Evolutionary conservation across 2,329 filamentous ascomycete genomes (phyloP).

Genomic region (Canariomyces notabilis): DNA sequence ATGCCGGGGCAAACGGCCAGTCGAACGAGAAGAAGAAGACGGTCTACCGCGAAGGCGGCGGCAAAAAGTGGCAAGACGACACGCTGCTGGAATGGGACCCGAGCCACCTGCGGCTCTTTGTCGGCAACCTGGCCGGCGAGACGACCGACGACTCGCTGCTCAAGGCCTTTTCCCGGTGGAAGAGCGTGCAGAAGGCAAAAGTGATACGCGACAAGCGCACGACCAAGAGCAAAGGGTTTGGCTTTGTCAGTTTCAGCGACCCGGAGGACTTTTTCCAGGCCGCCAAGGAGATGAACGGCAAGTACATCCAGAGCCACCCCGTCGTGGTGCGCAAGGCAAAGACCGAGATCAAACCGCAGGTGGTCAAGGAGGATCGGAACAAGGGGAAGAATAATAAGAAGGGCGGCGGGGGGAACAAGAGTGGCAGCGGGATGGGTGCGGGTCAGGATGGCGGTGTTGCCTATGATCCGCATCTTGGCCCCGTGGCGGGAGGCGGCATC

Average conservation of each 20-base stretch:
- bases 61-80: conserved; percentile 87
- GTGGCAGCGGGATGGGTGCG: conserved; percentile 27
- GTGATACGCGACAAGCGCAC: conserved; percentile 95
- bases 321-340: conserved; percentile 82
- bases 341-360: conserved; percentile 79
- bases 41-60: conserved; percentile 81
- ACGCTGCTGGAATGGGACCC: conserved; percentile 94
- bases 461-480: conserved; percentile 49
- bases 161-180: conserved; percentile 88
- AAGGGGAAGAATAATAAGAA: conserved; percentile 43
- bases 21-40: conserved; percentile 70
- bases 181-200: conserved; percentile 83
- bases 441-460: conserved; percentile 25
- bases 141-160: conserved; percentile 92
- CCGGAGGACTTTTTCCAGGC: conserved; percentile 96
- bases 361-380: conserved; percentile 57
- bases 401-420: conserved; percentile 30
- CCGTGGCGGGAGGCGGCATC: conserved; percentile 46
- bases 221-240: conserved; percentile 92
- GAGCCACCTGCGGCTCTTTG: conserved; percentile 87
- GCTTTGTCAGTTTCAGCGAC: conserved; percentile 93
- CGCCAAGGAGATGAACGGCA: conserved; percentile 96
- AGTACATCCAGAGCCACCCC: conserved; percentile 97
- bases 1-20: conserved; percentile 39
- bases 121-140: conserved; percentile 94